Evolutionary conservation across 2,329 filamentous ascomycete genomes (phyloP).

Genomic region (Alternaria sp.): DNA sequence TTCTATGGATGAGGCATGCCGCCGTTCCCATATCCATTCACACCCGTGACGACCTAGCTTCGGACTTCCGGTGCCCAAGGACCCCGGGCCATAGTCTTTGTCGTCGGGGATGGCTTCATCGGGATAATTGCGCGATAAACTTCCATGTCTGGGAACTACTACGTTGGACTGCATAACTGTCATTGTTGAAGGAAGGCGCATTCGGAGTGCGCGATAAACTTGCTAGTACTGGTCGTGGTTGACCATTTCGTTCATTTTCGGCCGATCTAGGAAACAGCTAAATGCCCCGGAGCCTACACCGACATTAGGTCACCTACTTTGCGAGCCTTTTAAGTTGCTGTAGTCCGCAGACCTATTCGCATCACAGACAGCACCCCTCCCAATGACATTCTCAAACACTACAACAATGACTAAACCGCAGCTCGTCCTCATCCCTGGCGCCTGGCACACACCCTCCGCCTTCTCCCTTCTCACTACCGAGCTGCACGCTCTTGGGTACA

Average conservation of each 20-base stretch:
- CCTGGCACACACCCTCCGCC: slow-evolving; percentile 44
- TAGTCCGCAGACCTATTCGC: too few relatives aligned
- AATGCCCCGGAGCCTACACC: not conserved
- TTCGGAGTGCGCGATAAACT: not conserved
- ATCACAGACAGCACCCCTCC: too few relatives aligned
- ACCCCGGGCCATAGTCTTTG: not conserved
- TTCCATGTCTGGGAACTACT: not conserved
- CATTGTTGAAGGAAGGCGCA: not conserved
- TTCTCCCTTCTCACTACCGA: slow-evolving; percentile 32
- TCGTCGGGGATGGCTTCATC: not conserved
- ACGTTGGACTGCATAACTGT: not conserved
- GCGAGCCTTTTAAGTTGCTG: not conserved
- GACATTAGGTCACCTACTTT: not conserved
- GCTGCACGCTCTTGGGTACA: slow-evolving; percentile 42
- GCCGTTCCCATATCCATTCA: not conserved
- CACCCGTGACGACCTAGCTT: not conserved
- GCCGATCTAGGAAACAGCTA: not conserved
- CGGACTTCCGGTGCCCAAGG: not conserved
- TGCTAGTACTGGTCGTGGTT: not conserved
- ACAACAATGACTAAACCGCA: slow-evolving; percentile 37
- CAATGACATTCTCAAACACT: not conserved
- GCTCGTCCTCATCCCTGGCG: slow-evolving; percentile 47
- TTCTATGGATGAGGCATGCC: not conserved
- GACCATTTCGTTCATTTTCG: too few relatives aligned
- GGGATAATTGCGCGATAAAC: not conserved